A percentile compares a stretch with the other conserved stretches of the same genome.
Conservation (phyloP, 176 grass and related monocot genomes). For the Aegilops tauschii region DNA sequence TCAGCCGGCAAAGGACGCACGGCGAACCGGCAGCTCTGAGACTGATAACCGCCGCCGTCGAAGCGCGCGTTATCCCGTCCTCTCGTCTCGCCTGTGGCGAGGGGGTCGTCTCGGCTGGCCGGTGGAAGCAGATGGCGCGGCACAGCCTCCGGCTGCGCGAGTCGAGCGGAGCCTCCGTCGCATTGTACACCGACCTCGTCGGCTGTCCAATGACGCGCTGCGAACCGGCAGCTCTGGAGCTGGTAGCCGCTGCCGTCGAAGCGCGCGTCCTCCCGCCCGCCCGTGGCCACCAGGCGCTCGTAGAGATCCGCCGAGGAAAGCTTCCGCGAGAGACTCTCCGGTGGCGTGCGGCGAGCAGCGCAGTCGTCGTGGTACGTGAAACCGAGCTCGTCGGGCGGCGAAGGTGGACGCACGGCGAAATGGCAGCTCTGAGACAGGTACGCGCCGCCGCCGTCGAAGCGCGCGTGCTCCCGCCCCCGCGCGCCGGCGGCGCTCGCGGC, state of each 20-base stretch:
- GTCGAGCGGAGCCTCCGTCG: background rate
- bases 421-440: slow-evolving; percentile 28
- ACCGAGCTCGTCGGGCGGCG: slow-evolving; percentile 21
- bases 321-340: background rate
- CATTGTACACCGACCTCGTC: background rate
- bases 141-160: background rate
- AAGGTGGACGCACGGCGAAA: slow-evolving; percentile 5
- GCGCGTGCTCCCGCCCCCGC: background rate
- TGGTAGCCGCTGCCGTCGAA: background rate
- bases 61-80: background rate
- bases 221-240: slow-evolving; percentile 37
- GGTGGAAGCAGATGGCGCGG: background rate
- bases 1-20: slow-evolving; percentile 7
- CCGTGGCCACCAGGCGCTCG: background rate
- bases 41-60: background rate
- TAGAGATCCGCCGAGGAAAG: background rate
- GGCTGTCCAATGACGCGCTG: background rate
- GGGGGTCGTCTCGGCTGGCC: background rate
- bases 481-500: background rate
- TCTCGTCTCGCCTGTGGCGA: background rate
- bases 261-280: background rate
- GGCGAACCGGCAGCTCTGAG: slow-evolving; percentile 34
- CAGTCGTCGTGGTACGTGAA: background rate
- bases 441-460: background rate
- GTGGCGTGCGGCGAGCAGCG: background rate